Evolutionary conservation across 2,329 filamentous ascomycete species (phyloP), one percentile per base, ranked within the genome.

Genomic region (Colletotrichum sidae): DNA sequence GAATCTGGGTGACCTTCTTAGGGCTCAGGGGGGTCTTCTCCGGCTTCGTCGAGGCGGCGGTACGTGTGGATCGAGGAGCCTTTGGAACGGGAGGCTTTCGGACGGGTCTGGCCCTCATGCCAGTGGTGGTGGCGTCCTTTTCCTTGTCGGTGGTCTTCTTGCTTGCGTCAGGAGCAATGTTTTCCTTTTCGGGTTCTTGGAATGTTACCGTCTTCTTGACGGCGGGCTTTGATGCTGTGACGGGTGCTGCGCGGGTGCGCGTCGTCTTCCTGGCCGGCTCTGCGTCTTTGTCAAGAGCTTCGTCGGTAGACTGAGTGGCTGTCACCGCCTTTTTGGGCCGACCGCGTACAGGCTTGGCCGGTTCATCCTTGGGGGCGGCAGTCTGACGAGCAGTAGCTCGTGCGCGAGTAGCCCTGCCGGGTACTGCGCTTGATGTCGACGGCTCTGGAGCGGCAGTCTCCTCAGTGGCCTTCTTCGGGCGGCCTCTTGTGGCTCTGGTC

Each of bases 111-210:
- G 74, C 73, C 45, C 76, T 72, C 44, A 85, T 74, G 34, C 81
- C 79, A 10, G 72, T 67, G 11, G 76, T 56, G 39, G 72, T 68
- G 49, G 76, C 67, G 8, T 67, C 49, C 52, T 75, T 64, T 8
- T 63, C 57, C 52, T 75, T 64, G 10, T 63, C 57, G 15, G 69
- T 52, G 4, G 70, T 72, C 71, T 82, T 82, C 35, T 72, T 68
- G 60, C 77, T 79, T 25, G 74, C 58, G 3, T 74, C 69, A 12
- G 85, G 86, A 17, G 80, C 73, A 42, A 87, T 76, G 68, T 90
- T 90, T 73, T 90, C 88, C 76, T 90, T 90, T 73, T 89, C 87
- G 3, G 86, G 85, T 69, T 87, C 86, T 72, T 89, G 82, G 73
- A 90, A 90, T 63, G 85, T 88, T 71, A 90, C 88, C 3, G 80